These are phyloP conservation scores for Septoria petroselini DNA, from an alignment of 2,329 filamentous ascomycete genomes.

Conservation along the genomic window DNA sequence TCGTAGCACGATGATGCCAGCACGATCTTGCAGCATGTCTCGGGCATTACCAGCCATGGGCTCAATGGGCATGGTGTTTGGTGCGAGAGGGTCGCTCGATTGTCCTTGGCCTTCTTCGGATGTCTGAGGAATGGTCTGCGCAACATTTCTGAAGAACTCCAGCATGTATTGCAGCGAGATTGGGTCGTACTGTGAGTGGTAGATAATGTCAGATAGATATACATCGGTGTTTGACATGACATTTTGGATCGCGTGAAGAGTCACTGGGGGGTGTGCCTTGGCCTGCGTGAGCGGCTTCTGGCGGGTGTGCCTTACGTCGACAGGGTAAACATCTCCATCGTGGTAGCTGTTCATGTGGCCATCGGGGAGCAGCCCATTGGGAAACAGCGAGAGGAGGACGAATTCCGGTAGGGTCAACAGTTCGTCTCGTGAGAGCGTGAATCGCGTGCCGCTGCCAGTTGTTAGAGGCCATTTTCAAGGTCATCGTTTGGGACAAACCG, in stretches of 20 bases:
- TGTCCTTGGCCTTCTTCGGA: slow-evolving; percentile 51
- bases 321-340: slow-evolving; percentile 90
- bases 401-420: slow-evolving; percentile 94
- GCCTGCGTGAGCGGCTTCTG: slow-evolving; percentile 34
- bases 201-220: slow-evolving; percentile 57
- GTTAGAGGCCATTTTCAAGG: slow-evolving; percentile 27
- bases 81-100: slow-evolving; percentile 47
- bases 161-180: slow-evolving; percentile 98
- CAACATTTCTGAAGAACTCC: slow-evolving; percentile 94
- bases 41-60: slow-evolving; percentile 60
- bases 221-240: slow-evolving; percentile 46
- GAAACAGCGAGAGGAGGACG: slow-evolving; percentile 93
- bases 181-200: slow-evolving; percentile 79
- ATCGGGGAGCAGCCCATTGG: slow-evolving; percentile 95
- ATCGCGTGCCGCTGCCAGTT: slow-evolving; percentile 72
- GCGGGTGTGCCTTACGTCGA: slow-evolving; percentile 69
- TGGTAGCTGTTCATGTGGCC: slow-evolving; percentile 91
- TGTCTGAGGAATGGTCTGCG: slow-evolving; percentile 87
- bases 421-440: slow-evolving; percentile 91
- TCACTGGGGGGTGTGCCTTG: slow-evolving; percentile 30
- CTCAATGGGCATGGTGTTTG: slow-evolving; percentile 66
- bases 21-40: slow-evolving; percentile 80
- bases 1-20: slow-evolving; percentile 92
- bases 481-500: slow-evolving; percentile 59
- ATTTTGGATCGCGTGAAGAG: slow-evolving; percentile 40